Evolutionary conservation across 352 stramenopile genomes (phyloP).

Genomic region (Phytophthora tubulina): DNA sequence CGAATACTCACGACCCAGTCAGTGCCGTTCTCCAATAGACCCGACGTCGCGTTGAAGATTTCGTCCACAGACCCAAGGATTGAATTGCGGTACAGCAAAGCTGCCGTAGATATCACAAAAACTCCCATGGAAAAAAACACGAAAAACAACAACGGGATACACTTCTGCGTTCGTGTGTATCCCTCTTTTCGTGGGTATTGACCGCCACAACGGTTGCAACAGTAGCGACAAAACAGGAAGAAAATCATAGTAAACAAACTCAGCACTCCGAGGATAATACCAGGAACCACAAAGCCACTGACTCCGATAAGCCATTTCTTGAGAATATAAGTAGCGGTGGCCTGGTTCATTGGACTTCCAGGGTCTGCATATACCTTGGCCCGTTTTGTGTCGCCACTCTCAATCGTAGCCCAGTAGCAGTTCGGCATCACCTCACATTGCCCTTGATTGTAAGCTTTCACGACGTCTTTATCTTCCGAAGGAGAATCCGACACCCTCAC

Average conservation of each 20-base stretch:
- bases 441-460: slow-evolving; percentile 45
- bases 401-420: slow-evolving; percentile 65
- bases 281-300: slow-evolving; percentile 56
- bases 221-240: slow-evolving; percentile 73
- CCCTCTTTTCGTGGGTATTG: slow-evolving; percentile 52
- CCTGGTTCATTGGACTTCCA: slow-evolving; percentile 35
- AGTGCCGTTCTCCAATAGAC: slow-evolving; percentile 46
- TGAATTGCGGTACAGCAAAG: slow-evolving; percentile 64
- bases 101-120: slow-evolving; percentile 45
- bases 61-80: slow-evolving; percentile 49
- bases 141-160: slow-evolving; percentile 62
- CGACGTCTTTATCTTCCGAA: slow-evolving; percentile 25
- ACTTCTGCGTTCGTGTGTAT: slow-evolving; percentile 69
- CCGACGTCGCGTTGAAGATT: slow-evolving; percentile 47
- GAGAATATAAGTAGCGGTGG: slow-evolving; percentile 35
- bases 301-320: slow-evolving; percentile 54
- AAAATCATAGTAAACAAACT: slow-evolving; percentile 69
- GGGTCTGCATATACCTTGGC: slow-evolving; percentile 37
- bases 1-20: slow-evolving; percentile 55
- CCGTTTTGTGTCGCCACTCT: slow-evolving; percentile 37
- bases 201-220: slow-evolving; percentile 71
- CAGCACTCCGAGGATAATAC: slow-evolving; percentile 56
- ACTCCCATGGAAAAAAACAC: slow-evolving; percentile 62
- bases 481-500: slow-evolving; percentile 37
- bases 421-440: slow-evolving; percentile 68